Conservation (phyloP, 148 eudicot genomes). For the Cornus kousa region DNA sequence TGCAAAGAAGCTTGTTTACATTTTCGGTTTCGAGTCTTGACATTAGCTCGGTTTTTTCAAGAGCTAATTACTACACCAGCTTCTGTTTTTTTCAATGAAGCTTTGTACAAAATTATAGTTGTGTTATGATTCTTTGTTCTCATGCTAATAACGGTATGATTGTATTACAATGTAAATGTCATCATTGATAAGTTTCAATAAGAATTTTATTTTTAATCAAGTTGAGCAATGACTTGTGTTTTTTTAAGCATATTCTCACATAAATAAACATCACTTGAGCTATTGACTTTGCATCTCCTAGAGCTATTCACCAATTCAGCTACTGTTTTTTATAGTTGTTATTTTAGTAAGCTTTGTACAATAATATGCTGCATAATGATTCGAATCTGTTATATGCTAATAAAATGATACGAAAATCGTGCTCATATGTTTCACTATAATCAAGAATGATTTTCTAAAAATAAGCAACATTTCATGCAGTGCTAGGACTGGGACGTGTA, state of each 20-base stretch:
- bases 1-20: background rate
- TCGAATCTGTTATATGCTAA: background rate
- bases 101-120: constrained; percentile 22
- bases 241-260: background rate
- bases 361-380: background rate
- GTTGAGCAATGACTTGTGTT: background rate
- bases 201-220: background rate
- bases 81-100: constrained; percentile 29
- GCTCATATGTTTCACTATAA: background rate
- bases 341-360: background rate
- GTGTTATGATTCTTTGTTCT: constrained; percentile 8
- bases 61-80: constrained; percentile 31
- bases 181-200: background rate
- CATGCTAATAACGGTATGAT: constrained; percentile 5
- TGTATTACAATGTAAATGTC: background rate
- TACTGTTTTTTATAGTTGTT: background rate
- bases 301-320: background rate
- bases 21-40: background rate
- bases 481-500: background rate
- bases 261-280: background rate
- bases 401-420: background rate
- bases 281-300: too few relatives aligned
- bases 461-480: background rate
- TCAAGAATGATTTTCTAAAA: background rate
- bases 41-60: constrained; percentile 29